These are phyloP conservation scores for Yamadazyma akitaensis DNA, from an alignment of 805 yeast genomes.

Conservation along the genomic window DNA sequence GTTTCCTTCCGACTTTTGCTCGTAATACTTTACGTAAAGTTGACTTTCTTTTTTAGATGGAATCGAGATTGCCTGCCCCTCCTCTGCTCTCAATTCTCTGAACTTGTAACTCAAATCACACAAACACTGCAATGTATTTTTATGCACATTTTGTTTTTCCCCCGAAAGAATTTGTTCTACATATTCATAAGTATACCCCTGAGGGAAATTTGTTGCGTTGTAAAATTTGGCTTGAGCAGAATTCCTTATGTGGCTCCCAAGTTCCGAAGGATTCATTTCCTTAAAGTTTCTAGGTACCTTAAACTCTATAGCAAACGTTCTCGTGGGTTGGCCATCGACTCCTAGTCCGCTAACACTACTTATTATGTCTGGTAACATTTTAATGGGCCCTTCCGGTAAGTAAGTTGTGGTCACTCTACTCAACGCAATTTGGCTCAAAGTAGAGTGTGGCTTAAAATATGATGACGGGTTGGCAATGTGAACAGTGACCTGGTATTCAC, in stretches of 20 bases:
- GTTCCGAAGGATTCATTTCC: constrained; percentile 4
- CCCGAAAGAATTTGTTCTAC: constrained; percentile 45
- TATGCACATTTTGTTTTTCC: constrained; percentile 20
- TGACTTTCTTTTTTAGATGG: constrained; percentile 1
- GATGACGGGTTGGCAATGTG: constrained; percentile 91
- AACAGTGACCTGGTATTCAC: constrained; percentile 48
- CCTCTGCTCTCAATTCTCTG: constrained; percentile 19
- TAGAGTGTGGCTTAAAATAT: constrained; percentile 41
- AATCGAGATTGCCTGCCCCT: constrained; percentile 14
- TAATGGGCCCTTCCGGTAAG: constrained; percentile 59
- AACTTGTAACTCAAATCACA: constrained; percentile 25
- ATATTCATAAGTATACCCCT: constrained; percentile 53
- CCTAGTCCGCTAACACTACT: constrained; percentile 54
- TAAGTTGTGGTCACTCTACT: constrained; percentile 65
- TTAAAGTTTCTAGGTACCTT: constrained; percentile 14
- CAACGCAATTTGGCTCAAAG: constrained; percentile 54
- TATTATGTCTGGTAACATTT: constrained; percentile 67
- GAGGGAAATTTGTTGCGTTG: constrained; percentile 28
- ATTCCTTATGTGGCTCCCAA: constrained; percentile 16
- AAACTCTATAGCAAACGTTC: constrained; percentile 42
- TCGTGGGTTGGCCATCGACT: constrained; percentile 28
- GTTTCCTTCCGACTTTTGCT: not conserved
- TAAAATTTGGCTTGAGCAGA: constrained; percentile 22
- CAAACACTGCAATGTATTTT: constrained; percentile 25
- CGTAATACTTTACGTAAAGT: not conserved